A percentile compares a stretch with the other conserved stretches of the same genome.
Evolutionary conservation across 305 asterid species (phyloP).

Genomic region (Fraxinus velutina): DNA sequence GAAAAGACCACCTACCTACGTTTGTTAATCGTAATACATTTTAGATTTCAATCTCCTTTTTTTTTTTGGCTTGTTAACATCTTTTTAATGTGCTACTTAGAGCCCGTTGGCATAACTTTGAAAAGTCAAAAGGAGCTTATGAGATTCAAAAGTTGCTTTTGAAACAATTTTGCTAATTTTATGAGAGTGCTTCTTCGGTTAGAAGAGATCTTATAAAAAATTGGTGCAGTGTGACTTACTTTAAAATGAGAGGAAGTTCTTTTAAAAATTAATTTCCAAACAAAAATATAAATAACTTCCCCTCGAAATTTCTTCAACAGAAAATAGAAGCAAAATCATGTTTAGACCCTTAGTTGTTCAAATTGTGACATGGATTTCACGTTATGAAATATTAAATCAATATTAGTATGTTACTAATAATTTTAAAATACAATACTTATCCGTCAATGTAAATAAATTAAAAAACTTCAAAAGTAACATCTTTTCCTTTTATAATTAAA

Average conservation of each 20-base stretch:
- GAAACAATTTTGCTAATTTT: too few species aligned
- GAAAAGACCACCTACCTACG: constrained; percentile 29
- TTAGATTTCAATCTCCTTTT: neutral
- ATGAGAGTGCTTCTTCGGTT: too few species aligned
- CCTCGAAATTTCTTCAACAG: neutral
- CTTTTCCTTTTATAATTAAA: neutral
- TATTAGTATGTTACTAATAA: neutral
- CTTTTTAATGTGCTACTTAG: neutral
- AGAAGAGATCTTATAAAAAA: too few species aligned
- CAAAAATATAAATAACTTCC: neutral
- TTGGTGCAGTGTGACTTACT: too few species aligned
- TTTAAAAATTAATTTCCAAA: too few species aligned
- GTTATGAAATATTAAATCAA: neutral
- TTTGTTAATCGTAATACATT: constrained; percentile 10
- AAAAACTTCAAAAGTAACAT: neutral
- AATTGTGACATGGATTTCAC: neutral
- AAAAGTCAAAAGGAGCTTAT: too few species aligned
- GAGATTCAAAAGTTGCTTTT: too few species aligned
- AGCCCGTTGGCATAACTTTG: too few species aligned
- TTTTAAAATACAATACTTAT: neutral
- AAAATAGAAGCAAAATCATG: too few species aligned
- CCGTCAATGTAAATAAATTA: neutral
- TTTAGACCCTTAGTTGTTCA: neutral
- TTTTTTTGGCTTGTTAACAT: neutral
- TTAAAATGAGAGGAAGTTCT: neutral